Evolutionary conservation across 306 rosid genomes (phyloP).

Genomic region (Corylus americana): DNA sequence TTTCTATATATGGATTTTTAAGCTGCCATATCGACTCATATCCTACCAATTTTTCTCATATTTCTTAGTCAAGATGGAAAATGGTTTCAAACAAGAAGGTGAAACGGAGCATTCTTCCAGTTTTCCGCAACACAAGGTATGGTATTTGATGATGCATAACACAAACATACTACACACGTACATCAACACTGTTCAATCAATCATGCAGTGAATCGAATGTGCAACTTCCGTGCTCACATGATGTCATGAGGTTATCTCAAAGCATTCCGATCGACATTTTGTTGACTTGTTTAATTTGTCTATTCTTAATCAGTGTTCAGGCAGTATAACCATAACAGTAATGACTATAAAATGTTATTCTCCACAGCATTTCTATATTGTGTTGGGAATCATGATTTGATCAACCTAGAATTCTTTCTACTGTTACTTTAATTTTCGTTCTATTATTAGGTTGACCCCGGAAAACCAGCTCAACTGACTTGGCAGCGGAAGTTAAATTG

Average conservation of each 20-base stretch:
- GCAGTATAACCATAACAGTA: too few species aligned
- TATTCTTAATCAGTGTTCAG: not conserved
- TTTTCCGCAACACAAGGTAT: not conserved
- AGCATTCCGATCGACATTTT: not conserved
- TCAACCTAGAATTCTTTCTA: not conserved
- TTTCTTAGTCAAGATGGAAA: constrained; percentile 1
- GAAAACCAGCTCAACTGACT: constrained; percentile 59
- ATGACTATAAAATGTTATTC: too few species aligned
- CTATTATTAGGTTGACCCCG: constrained; percentile 52
- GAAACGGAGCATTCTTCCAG: constrained; percentile 1
- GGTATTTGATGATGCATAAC: not conserved
- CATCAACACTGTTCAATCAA: not conserved
- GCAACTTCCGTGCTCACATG: not conserved
- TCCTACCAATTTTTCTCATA: not conserved
- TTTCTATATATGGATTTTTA: not conserved
- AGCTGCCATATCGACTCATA: not conserved
- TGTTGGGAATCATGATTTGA: not conserved
- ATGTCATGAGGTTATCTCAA: not conserved
- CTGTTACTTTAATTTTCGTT: not conserved
- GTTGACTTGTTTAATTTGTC: not conserved
- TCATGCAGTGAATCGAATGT: not conserved
- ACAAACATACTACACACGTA: not conserved
- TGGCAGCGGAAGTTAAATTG: constrained; percentile 77
- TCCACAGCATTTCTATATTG: too few species aligned
- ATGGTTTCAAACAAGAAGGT: not conserved